Evolutionary conservation across 2,329 filamentous ascomycete species (phyloP), one percentile per base, ranked within the genome.

Genomic region (Xylaria sp.): DNA sequence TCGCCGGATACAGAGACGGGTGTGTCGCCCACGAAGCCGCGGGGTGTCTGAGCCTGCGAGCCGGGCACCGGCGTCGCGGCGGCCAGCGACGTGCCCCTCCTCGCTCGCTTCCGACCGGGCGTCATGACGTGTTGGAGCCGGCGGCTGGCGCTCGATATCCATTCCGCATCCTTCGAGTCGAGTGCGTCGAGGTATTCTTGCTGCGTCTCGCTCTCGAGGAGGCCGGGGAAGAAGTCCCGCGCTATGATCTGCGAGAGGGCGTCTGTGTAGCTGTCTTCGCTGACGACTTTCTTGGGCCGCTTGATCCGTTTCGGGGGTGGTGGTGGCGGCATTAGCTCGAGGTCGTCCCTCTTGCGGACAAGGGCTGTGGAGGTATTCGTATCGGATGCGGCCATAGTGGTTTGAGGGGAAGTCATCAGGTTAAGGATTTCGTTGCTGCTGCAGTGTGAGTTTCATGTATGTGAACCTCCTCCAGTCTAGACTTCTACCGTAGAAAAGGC

Each of bases 151-250:
- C 90, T 93, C 17, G 89, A 86, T 71, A 98, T 98, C 95, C 96
- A 98, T 73, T 88, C 86, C 59, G 87, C 83, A 80, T 99, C 90
- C 66, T 91, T 91, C 17, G 94, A 97, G 8, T 97, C 94, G 8
- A 98, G 82, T 0, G 96, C 96, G 76, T 97, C 91, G 34, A 99
- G 85, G 74, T 98, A 98, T 75, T 99, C 96, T 78, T 94, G 90
- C 79, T 98, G 94, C 0, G 91, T 91, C 75, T 97, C 90, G 14
- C 90, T 90, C 78, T 98, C 94, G 4, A 94, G 83, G 0, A 99
- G 85, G 0, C 95, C 96, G 0, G 96, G 96, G 76, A 98, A 99
- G 84, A 97, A 99, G 84, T 99, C 96, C 72, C 96, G 90, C 9
- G 93, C 93, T 71, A 99, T 97, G 77, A 99, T 98, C 74, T 96